Evolutionary conservation across 1,139 yeast genomes (phyloP).

Genomic region (Yamadazyma siamensis): DNA sequence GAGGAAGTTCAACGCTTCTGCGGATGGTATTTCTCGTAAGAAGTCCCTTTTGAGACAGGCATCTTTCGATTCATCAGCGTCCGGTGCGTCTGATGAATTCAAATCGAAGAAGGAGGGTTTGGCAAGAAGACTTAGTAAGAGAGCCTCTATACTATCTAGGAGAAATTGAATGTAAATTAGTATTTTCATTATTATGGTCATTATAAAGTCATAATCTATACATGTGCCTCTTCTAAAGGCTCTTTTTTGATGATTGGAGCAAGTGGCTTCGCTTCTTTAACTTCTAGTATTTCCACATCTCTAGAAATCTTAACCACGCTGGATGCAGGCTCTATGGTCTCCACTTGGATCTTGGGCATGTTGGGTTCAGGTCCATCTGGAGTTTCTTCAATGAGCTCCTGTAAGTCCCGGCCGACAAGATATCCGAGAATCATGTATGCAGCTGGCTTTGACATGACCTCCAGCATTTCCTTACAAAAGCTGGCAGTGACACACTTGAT

Average conservation of each 20-base stretch:
- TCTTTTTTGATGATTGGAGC: constrained; percentile 10
- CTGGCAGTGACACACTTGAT: constrained; percentile 81
- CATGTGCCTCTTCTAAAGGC: constrained; percentile 1
- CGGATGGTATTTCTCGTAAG: constrained; percentile 12
- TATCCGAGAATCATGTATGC: constrained; percentile 67
- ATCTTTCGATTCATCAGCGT: constrained; percentile 14
- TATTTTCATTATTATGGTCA: no score
- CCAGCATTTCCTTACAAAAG: constrained; percentile 73
- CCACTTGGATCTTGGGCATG: constrained; percentile 64
- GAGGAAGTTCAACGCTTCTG: constrained; percentile 9
- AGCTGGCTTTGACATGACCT: constrained; percentile 85
- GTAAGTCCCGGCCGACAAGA: constrained; percentile 47
- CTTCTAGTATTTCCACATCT: constrained; percentile 57
- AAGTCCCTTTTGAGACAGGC: constrained; percentile 13
- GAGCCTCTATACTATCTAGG: constrained; percentile 28
- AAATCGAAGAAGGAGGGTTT: constrained; percentile 17
- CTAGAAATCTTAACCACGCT: constrained; percentile 53
- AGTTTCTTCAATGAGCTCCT: constrained; percentile 33
- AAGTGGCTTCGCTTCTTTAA: constrained; percentile 10
- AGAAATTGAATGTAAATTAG: constrained; percentile 11
- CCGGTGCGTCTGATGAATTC: constrained; percentile 13
- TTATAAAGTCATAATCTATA: constrained; percentile 1
- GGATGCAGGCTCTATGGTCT: constrained; percentile 59
- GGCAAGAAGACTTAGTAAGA: constrained; percentile 28
- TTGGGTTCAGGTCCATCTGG: constrained; percentile 84